A percentile compares a stretch with the other conserved stretches of the same genome.
Conservation (phyloP, 345 rosid species). For the Hirschfeldia incana region DNA sequence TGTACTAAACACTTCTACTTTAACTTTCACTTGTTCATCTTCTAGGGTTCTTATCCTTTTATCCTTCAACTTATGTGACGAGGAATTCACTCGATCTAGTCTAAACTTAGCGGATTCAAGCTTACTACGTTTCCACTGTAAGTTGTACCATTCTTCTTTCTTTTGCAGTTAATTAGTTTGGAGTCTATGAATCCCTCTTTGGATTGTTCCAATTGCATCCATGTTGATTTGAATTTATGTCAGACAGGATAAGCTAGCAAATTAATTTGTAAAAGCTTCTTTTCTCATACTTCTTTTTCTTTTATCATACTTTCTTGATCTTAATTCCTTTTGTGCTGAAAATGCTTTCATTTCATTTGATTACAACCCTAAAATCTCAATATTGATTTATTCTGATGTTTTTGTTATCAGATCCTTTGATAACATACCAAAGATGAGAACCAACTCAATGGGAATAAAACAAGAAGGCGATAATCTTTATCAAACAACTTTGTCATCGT, state of each 20-base stretch:
- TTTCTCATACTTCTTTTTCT: not conserved
- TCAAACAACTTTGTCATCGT: not conserved
- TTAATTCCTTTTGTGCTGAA: not conserved
- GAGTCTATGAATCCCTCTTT: not conserved
- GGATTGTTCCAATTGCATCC: not conserved
- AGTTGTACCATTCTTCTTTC: not conserved
- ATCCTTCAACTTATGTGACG: not conserved
- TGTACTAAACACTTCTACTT: not conserved
- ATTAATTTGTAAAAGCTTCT: not conserved
- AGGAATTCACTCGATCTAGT: conserved; percentile 6
- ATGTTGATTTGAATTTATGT: not conserved
- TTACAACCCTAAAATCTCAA: not conserved
- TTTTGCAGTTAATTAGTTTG: not conserved
- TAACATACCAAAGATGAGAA: conserved; percentile 3
- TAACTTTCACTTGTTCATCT: not conserved
- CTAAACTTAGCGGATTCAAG: not conserved
- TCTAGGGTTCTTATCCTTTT: not conserved
- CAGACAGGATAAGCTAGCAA: not conserved
- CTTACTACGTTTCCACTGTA: not conserved
- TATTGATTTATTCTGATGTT: not conserved
- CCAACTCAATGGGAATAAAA: conserved; percentile 6
- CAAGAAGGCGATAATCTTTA: conserved; percentile 10
- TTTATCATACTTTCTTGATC: conserved; percentile 4
- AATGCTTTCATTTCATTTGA: conserved; percentile 6
- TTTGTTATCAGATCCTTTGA: not conserved